Evolutionary conservation across 257 asterid genomes (phyloP), one percentile per base, ranked within the genome.

Genomic region (Primulina eburnea): DNA sequence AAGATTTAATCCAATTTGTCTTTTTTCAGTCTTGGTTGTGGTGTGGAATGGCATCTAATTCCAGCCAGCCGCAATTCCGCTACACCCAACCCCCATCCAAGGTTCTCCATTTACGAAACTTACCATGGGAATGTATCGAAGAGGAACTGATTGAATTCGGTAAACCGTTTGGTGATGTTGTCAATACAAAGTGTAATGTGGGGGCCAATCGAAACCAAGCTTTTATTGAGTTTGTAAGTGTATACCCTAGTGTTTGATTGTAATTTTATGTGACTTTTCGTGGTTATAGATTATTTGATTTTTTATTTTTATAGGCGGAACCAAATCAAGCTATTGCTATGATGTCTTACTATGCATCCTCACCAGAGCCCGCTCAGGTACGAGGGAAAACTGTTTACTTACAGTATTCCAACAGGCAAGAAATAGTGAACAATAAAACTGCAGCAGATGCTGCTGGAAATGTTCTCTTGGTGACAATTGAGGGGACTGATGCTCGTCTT

Each of bases 321-420:
- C 73, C 85, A 67, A 91, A 94, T 76, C 99, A 94, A 85, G 98
- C 99, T 65, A 91, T 94, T 63, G 89, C 97, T n/a, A 94, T 94
- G 99, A 94, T 91, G 85, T 94, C 98, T 8, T 94, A 94, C 77
- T 91, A 88, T 73, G 98, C 98, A 17, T 91, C 99, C 67, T 94
- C 99, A 30, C 86, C 99, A 14, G 99, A 94, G 84, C 99, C 97
- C 11, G 98, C 99, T 75, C 97, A 88, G 89, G 98, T 94, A 67
- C 97, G 99, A 75, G 98, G 99, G 87, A 94, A 94, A 84, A 89
- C 96, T 16, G 97, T 94, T 77, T 94, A 94, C 89, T 93, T 94
- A 77, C 99, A 94, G 79, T 94, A 94, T 84, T 94, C 99, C 69
- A 94, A 94, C 96, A 83, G 99, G 81, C 97, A 89, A 84, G 99